Evolutionary conservation across 2,329 filamentous ascomycete species (phyloP).

Genomic region (Pyricularia sp.): DNA sequence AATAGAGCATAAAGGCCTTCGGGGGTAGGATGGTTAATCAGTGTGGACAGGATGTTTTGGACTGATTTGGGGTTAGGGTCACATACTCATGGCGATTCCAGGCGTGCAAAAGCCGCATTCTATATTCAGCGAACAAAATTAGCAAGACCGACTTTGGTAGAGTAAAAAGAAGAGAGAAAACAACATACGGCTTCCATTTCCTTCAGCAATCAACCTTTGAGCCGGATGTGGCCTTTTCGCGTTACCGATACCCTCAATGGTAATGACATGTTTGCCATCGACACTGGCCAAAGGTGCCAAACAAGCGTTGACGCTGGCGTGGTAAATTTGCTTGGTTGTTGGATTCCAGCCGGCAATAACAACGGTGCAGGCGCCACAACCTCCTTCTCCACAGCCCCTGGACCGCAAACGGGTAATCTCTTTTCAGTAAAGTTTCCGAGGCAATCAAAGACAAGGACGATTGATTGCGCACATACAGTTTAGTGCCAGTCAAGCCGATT

Average conservation of each 20-base stretch:
- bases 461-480: conserved; percentile 48
- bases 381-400: conserved; percentile 86
- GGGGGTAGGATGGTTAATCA: not conserved
- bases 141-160: conserved; percentile 31
- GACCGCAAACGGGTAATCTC: no score
- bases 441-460: not conserved
- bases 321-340: conserved; percentile 85
- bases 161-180: conserved; percentile 37
- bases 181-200: conserved; percentile 59
- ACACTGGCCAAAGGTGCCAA: conserved; percentile 85
- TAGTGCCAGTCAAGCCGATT: conserved; percentile 89
- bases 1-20: conserved; percentile 70
- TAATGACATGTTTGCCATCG: conserved; percentile 97
- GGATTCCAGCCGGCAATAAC: conserved; percentile 91
- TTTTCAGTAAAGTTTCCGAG: conserved; percentile 4
- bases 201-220: conserved; percentile 84
- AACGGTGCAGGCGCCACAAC: conserved; percentile 92
- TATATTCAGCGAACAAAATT: not conserved
- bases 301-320: conserved; percentile 94
- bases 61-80: not conserved
- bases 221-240: conserved; percentile 78
- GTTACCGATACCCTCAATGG: conserved; percentile 90
- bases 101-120: conserved; percentile 95
- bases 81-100: conserved; percentile 87
- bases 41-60: not conserved